A percentile compares a stretch with the other conserved stretches of the same genome.
Evolutionary conservation across 371 early-diverging fungal genomes (phyloP).

Genomic region (Mortierella sp.): DNA sequence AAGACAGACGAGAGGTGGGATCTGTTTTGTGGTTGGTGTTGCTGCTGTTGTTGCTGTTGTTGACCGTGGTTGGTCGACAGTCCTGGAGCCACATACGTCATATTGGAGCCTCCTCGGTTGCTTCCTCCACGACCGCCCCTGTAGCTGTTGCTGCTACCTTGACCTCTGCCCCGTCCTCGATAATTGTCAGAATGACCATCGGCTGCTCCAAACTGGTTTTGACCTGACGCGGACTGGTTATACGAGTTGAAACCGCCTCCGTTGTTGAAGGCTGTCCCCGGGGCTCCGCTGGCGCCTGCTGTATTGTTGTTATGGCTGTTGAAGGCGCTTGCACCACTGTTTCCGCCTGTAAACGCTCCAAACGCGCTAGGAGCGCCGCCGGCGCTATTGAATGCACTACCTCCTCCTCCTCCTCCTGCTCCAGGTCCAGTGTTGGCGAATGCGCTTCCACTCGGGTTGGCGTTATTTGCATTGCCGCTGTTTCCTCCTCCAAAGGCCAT

Average conservation of each 20-base stretch:
- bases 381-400: not conserved
- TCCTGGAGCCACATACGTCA: constrained; percentile 41
- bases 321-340: constrained; percentile 5
- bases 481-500: constrained; percentile 3
- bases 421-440: not conserved
- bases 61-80: constrained; percentile 2
- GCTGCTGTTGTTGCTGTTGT: constrained; percentile 18
- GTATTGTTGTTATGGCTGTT: not conserved
- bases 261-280: constrained; percentile 11
- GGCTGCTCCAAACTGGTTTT: constrained; percentile 2
- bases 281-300: not conserved
- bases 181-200: not conserved
- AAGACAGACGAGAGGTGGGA: not conserved
- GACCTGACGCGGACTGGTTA: not conserved
- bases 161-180: constrained; percentile 34
- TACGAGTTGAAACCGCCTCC: not conserved
- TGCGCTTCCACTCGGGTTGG: constrained; percentile 1
- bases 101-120: constrained; percentile 22
- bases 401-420: not conserved
- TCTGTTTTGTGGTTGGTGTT: constrained; percentile 2
- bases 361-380: constrained; percentile 5
- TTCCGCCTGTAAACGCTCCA: constrained; percentile 3
- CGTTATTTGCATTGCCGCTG: not conserved
- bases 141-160: constrained; percentile 24
- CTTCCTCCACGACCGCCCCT: constrained; percentile 30